Evolutionary conservation across 129 eudicot species (phyloP).

Genomic region (Centaurea solstitialis): DNA sequence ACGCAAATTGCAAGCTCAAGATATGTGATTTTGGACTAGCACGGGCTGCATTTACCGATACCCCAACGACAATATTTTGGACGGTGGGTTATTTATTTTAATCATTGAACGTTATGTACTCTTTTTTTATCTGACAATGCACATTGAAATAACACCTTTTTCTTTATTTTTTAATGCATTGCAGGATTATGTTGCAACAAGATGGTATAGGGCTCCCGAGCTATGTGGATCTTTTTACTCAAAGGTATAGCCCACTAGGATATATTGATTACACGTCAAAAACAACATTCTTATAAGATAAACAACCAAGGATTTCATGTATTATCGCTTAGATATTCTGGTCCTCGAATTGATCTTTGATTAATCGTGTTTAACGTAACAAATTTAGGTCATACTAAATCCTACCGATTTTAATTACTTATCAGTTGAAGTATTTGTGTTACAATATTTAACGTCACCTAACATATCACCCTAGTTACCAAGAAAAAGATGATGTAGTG

Average conservation of each 20-base stretch:
- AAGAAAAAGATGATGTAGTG: neutral
- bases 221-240: slow-evolving; percentile 90
- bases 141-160: neutral
- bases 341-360: slow-evolving; percentile 19
- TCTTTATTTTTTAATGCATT: neutral
- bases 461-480: neutral
- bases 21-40: slow-evolving; percentile 93
- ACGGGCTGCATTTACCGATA: slow-evolving; percentile 84
- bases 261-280: slow-evolving; percentile 16
- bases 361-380: neutral
- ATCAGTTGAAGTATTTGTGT: neutral
- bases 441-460: neutral
- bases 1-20: slow-evolving; percentile 93
- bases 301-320: slow-evolving; percentile 3
- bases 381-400: too few species aligned
- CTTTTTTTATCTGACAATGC: neutral
- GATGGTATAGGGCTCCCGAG: slow-evolving; percentile 96
- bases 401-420: neutral
- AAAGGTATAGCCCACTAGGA: slow-evolving; percentile 45
- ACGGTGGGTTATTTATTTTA: slow-evolving; percentile 49
- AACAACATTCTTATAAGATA: slow-evolving; percentile 1
- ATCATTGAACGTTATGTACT: neutral
- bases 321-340: slow-evolving; percentile 22
- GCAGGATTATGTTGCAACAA: slow-evolving; percentile 95
- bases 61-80: slow-evolving; percentile 89